These are phyloP conservation scores for Salix dunnii DNA, from an alignment of 345 rosid species.

Conservation along the genomic window DNA sequence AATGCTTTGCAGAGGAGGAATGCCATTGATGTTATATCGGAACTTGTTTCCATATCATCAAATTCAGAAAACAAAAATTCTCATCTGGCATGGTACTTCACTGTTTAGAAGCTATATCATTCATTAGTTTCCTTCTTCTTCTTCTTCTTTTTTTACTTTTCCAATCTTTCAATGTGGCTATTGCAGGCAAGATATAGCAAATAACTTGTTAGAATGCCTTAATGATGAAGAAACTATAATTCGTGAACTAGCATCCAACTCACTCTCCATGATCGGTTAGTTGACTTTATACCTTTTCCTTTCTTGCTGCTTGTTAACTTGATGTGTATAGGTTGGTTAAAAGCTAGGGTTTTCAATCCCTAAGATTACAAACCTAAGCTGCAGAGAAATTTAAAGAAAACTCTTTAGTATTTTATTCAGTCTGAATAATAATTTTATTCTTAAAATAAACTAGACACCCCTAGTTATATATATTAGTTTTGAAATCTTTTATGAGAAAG, in stretches of 20 bases:
- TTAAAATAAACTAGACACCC: too few relatives aligned
- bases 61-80: conserved; percentile 36
- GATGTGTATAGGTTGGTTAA: too few relatives aligned
- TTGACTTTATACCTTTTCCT: conserved; percentile 4
- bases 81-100: conserved; percentile 55
- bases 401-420: too few relatives aligned
- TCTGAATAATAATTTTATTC: too few relatives aligned
- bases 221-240: conserved; percentile 54
- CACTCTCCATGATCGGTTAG: conserved; percentile 67
- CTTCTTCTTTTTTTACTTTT: conserved; percentile 9
- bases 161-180: conserved; percentile 9
- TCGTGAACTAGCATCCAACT: conserved; percentile 43
- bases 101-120: conserved; percentile 6
- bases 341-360: too few relatives aligned
- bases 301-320: background rate
- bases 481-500: too few relatives aligned
- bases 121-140: conserved; percentile 9
- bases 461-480: too few relatives aligned
- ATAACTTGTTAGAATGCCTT: conserved; percentile 56
- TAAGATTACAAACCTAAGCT: too few relatives aligned
- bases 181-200: conserved; percentile 67
- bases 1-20: conserved; percentile 61
- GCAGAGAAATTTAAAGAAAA: too few relatives aligned
- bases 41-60: conserved; percentile 44
- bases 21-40: conserved; percentile 73